Evolutionary conservation across 1,284 basidiomycete species (phyloP).

Genomic region (Apiotrichum sp.): DNA sequence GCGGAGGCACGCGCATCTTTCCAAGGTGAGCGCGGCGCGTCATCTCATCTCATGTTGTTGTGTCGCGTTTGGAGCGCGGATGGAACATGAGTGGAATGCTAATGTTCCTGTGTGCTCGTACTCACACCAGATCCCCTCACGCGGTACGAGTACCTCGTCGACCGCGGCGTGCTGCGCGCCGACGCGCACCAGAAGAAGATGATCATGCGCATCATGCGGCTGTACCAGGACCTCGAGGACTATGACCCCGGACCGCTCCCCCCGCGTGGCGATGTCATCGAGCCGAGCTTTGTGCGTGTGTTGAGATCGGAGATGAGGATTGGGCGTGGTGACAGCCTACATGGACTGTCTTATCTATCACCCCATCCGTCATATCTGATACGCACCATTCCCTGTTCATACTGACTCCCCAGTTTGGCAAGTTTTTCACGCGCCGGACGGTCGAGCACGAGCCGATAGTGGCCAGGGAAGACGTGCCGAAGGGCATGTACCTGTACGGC

Average conservation of each 20-base stretch:
- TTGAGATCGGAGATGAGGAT: too few relatives aligned
- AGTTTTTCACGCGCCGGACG: conserved; percentile 54
- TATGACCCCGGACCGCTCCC: conserved; percentile 68
- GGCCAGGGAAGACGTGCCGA: conserved; percentile 57
- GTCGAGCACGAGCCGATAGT: conserved; percentile 41
- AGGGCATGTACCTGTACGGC: conserved; percentile 93
- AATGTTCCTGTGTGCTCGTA: neutral
- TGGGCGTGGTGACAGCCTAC: too few relatives aligned
- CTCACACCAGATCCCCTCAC: conserved; percentile 34
- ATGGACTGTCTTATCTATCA: too few relatives aligned
- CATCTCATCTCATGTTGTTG: too few relatives aligned
- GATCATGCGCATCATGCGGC: conserved; percentile 68
- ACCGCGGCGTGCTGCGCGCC: conserved; percentile 61
- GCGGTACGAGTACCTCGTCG: conserved; percentile 70
- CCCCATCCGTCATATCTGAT: neutral
- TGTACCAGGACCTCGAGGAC: conserved; percentile 65
- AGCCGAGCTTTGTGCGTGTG: conserved; percentile 27
- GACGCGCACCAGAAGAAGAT: conserved; percentile 83
- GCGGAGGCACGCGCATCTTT: conserved; percentile 14
- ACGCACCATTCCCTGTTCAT: too few relatives aligned
- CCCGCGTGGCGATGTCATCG: conserved; percentile 42
- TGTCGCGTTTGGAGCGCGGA: too few relatives aligned
- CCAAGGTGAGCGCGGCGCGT: conserved; percentile 3
- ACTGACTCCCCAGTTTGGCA: conserved; percentile 52
- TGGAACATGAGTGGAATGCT: neutral